Percentiles rank a stretch among this genome's conserved stretches.
Conservation (phyloP, 495 filamentous ascomycete species). For the Penicillium bovifimosum region DNA sequence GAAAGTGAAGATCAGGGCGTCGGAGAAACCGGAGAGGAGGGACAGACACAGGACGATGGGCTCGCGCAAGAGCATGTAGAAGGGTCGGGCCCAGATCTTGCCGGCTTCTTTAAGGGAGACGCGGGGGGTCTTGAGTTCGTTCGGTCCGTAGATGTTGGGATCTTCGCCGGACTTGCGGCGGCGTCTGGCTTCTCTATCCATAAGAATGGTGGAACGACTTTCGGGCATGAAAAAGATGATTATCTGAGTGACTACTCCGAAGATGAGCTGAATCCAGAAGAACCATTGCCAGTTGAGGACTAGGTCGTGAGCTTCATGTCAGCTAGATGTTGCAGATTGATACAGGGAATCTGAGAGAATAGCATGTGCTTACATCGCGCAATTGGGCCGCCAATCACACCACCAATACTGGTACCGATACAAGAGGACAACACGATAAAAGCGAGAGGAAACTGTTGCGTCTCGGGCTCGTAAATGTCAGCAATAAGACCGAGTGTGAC, state of each 20-base stretch:
- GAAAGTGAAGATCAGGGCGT: slow-evolving; percentile 76
- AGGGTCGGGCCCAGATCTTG: slow-evolving; percentile 61
- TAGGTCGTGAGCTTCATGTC: background rate
- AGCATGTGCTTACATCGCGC: slow-evolving; percentile 39
- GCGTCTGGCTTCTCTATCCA: slow-evolving; percentile 60
- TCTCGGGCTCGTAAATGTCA: slow-evolving; percentile 66
- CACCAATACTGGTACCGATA: slow-evolving; percentile 66
- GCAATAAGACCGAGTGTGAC: slow-evolving; percentile 77
- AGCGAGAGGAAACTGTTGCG: slow-evolving; percentile 58
- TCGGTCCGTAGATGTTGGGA: slow-evolving; percentile 55
- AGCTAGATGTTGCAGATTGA: background rate
- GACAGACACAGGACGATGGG: slow-evolving; percentile 68
- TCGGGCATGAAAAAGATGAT: slow-evolving; percentile 64
- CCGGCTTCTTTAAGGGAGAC: slow-evolving; percentile 51
- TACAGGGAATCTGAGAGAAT: background rate
- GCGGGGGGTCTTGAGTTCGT: slow-evolving; percentile 50
- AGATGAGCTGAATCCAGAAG: slow-evolving; percentile 76
- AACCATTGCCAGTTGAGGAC: slow-evolving; percentile 63
- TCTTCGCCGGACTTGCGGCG: slow-evolving; percentile 51
- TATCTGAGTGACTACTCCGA: slow-evolving; percentile 58
- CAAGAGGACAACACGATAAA: slow-evolving; percentile 71
- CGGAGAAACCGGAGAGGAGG: slow-evolving; percentile 65
- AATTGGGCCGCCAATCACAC: slow-evolving; percentile 72
- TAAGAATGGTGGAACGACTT: slow-evolving; percentile 59
- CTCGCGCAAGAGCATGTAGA: slow-evolving; percentile 69